phyloP scores from a whole-genome alignment of 2,329 filamentous ascomycete species.

The Tolypocladium endophyticum region DNA sequence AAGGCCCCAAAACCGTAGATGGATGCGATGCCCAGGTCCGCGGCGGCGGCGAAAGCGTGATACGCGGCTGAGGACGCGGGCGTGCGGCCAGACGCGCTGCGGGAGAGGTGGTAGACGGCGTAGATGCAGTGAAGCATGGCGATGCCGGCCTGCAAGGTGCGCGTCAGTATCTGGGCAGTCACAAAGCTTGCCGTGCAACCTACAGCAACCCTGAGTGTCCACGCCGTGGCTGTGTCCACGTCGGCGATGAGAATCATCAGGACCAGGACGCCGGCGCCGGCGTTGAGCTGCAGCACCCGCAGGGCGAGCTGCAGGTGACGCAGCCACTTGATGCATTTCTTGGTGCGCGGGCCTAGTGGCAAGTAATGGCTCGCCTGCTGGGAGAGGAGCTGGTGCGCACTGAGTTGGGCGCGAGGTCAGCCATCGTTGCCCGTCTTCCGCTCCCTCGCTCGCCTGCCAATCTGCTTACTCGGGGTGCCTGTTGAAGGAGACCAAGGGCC shows the following conservation, averaged over 20 bases:
- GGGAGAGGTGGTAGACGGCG: conserved; percentile 68
- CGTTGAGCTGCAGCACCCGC: conserved; percentile 56
- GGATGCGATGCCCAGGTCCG: conserved; percentile 50
- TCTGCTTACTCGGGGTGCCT: conserved; percentile 79
- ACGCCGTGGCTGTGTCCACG: conserved; percentile 53
- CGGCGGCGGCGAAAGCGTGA: conserved; percentile 68
- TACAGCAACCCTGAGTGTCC: conserved; percentile 71
- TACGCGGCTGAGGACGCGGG: conserved; percentile 80
- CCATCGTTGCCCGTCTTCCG: neutral
- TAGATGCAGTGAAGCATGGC: conserved; percentile 65
- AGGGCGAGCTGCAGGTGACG: conserved; percentile 60
- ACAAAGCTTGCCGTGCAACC: conserved; percentile 17
- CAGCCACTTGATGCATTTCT: conserved; percentile 58
- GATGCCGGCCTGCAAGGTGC: conserved; percentile 56
- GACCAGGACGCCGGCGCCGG: conserved; percentile 59
- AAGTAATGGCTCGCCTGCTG: conserved; percentile 50
- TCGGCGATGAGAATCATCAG: conserved; percentile 69
- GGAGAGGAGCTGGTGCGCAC: conserved; percentile 52
- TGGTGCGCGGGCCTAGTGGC: conserved; percentile 60
- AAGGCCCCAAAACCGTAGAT: conserved; percentile 47
- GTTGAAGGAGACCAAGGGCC: conserved; percentile 74
- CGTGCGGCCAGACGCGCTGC: conserved; percentile 59
- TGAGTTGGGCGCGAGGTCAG: conserved; percentile 13
- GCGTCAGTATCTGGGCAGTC: neutral
- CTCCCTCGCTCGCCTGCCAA: no score